Percentiles rank a stretch among this genome's conserved stretches.
Conservation (phyloP, 495 filamentous ascomycete genomes). For the Bathelium albidoporum region DNA sequence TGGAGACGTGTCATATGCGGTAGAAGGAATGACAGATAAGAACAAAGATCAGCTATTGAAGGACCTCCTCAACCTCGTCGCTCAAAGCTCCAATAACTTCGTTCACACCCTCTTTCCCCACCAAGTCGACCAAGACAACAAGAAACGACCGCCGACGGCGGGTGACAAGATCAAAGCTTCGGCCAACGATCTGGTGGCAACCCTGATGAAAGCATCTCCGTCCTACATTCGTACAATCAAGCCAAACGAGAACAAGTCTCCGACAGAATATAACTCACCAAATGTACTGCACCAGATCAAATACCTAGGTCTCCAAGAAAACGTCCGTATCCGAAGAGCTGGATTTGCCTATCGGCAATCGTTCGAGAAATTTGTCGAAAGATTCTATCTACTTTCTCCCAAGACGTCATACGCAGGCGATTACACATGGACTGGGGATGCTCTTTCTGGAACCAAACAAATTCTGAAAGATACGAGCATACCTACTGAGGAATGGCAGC, state of each 20-base stretch:
- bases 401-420: constrained; percentile 94
- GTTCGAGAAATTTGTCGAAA: constrained; percentile 96
- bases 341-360: constrained; percentile 97
- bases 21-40: constrained; percentile 98
- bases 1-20: constrained; percentile 89
- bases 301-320: constrained; percentile 96
- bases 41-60: constrained; percentile 98
- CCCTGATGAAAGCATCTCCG: constrained; percentile 91
- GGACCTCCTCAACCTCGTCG: constrained; percentile 81
- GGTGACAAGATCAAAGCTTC: constrained; percentile 96
- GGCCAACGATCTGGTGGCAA: constrained; percentile 89
- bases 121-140: constrained; percentile 91
- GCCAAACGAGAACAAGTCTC: constrained; percentile 96
- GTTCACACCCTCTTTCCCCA: constrained; percentile 82
- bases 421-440: constrained; percentile 88
- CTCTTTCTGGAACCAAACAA: constrained; percentile 76
- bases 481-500: constrained; percentile 88
- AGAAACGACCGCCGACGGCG: constrained; percentile 84
- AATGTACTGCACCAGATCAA: constrained; percentile 99
- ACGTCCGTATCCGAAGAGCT: constrained; percentile 92
- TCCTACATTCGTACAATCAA: constrained; percentile 99
- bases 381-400: constrained; percentile 91
- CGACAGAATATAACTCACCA: constrained; percentile 75
- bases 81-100: constrained; percentile 72
- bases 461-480: constrained; percentile 95